These are phyloP conservation scores for Leishmania tropica DNA, from an alignment of 208 protist species.

Conservation along the genomic window DNA sequence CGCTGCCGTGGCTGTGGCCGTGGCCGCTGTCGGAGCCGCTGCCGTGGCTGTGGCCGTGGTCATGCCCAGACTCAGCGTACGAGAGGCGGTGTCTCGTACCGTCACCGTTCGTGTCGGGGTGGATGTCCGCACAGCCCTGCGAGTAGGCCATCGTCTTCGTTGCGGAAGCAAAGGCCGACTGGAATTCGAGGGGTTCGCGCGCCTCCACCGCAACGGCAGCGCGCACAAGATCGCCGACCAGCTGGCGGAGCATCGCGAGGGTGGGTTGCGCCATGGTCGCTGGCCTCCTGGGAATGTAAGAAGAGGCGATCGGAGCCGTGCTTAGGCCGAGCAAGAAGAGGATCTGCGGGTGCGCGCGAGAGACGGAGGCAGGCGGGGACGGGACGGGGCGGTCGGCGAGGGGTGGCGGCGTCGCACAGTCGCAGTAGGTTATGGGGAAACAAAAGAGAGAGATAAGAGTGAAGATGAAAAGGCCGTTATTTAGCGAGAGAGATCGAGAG, in stretches of 20 bases:
- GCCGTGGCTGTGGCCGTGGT: background rate
- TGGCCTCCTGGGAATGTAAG: background rate
- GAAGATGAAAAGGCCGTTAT: background rate
- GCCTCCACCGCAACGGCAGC: slow-evolving; percentile 3
- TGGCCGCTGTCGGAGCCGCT: too few species aligned
- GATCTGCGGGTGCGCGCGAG: background rate
- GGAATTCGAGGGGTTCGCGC: background rate
- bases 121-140: background rate
- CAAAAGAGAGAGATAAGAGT: background rate
- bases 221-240: slow-evolving; percentile 5
- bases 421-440: background rate
- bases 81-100: background rate
- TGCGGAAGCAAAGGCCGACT: background rate
- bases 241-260: slow-evolving; percentile 14
- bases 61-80: background rate
- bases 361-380: background rate
- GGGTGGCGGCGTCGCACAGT: background rate
- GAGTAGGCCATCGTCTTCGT: background rate
- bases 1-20: too few species aligned
- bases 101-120: background rate
- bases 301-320: background rate
- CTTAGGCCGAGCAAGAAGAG: background rate
- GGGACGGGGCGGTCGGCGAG: background rate
- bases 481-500: background rate
- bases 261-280: slow-evolving; percentile 6